These are phyloP conservation scores for Schizochytrium sp. DNA, from an alignment of 108 stramenopile genomes.

Conservation along the genomic window DNA sequence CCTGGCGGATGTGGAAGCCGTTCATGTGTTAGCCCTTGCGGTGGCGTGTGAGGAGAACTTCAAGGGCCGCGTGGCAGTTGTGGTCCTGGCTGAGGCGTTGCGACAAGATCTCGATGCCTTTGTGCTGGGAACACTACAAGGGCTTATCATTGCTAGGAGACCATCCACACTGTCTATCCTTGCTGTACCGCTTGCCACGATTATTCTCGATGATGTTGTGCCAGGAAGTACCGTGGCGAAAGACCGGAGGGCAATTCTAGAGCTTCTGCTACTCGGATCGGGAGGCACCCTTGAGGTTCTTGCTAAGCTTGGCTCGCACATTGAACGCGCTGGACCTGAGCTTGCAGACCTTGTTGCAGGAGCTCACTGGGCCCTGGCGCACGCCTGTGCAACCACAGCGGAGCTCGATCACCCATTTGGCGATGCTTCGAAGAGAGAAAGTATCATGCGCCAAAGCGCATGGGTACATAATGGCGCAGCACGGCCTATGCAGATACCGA, in stretches of 20 bases:
- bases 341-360: not conserved
- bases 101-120: not conserved
- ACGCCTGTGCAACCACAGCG: not conserved
- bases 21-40: not conserved
- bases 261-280: constrained; percentile 20
- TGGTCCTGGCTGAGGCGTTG: not conserved
- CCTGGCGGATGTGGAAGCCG: not conserved
- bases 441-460: not conserved
- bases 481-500: not conserved
- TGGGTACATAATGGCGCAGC: constrained; percentile 28
- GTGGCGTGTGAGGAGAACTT: not conserved
- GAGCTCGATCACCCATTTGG: constrained; percentile 29
- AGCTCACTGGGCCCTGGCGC: not conserved
- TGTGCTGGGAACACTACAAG: constrained; percentile 8
- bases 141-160: not conserved
- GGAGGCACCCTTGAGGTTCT: not conserved
- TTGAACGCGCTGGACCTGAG: constrained; percentile 6
- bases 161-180: not conserved
- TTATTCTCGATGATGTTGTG: not conserved
- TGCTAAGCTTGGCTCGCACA: not conserved
- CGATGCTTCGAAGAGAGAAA: not conserved
- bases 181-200: not conserved
- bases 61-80: not conserved
- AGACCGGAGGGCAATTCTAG: not conserved
- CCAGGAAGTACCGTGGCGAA: not conserved